Conservation (phyloP, 169 alveolate genomes). For the Theileria sp. region DNA sequence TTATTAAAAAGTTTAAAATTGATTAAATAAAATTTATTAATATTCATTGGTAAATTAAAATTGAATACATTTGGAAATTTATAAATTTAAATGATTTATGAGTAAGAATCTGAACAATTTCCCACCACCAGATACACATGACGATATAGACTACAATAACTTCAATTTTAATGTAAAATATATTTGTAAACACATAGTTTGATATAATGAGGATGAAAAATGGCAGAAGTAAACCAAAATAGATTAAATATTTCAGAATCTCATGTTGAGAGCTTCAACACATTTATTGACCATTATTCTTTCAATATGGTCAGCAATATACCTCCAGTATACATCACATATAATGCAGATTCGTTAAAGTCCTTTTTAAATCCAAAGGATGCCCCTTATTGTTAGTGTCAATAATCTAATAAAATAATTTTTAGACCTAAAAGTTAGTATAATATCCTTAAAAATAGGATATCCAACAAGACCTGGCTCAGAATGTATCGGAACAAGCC, state of each 20-base stretch:
- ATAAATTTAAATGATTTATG: not conserved
- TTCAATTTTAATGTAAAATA: slow-evolving; percentile 5
- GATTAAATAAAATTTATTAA: too few species aligned
- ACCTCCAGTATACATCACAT: slow-evolving; percentile 67
- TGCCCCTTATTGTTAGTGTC: slow-evolving; percentile 53
- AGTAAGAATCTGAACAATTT: not conserved
- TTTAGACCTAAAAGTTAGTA: slow-evolving; percentile 51
- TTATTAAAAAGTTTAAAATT: not conserved
- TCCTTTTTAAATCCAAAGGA: slow-evolving; percentile 46
- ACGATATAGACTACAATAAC: not conserved
- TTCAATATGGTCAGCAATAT: slow-evolving; percentile 52
- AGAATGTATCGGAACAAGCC: slow-evolving; percentile 73
- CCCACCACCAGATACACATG: slow-evolving; percentile 12
- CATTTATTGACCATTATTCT: slow-evolving; percentile 64
- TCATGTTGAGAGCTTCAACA: slow-evolving; percentile 67
- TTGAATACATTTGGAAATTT: not conserved
- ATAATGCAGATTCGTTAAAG: slow-evolving; percentile 43
- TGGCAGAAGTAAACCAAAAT: slow-evolving; percentile 49
- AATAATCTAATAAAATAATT: not conserved
- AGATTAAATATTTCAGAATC: slow-evolving; percentile 46
- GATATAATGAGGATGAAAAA: not conserved
- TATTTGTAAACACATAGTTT: not conserved
- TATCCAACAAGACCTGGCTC: slow-evolving; percentile 68
- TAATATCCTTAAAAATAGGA: slow-evolving; percentile 53
- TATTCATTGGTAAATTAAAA: not conserved